These are phyloP conservation scores for Peronospora farinosa DNA, from an alignment of 352 stramenopile species.

Conservation along the genomic window DNA sequence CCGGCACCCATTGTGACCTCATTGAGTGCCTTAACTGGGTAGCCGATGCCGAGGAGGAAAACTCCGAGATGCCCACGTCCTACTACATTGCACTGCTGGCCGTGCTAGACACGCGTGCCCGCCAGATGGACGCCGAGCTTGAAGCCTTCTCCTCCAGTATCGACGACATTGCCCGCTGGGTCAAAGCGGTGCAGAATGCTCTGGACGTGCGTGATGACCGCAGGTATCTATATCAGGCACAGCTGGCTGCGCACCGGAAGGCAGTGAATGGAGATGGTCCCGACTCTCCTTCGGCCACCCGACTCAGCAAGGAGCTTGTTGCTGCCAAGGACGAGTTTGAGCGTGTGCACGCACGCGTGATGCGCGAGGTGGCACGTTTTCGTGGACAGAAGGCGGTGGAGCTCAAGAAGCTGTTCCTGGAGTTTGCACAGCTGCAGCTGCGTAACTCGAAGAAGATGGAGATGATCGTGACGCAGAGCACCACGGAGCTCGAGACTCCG, in stretches of 20 bases:
- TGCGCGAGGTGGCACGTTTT: conserved; percentile 67
- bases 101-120: conserved; percentile 66
- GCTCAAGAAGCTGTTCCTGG: conserved; percentile 63
- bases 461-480: conserved; percentile 42
- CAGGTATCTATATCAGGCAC: conserved; percentile 69
- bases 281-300: conserved; percentile 25
- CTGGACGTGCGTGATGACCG: conserved; percentile 75
- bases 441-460: conserved; percentile 47
- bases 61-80: conserved; percentile 50
- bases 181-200: conserved; percentile 61
- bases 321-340: conserved; percentile 73
- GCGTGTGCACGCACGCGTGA: conserved; percentile 65
- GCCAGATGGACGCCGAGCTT: conserved; percentile 69
- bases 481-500: conserved; percentile 35
- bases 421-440: conserved; percentile 58
- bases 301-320: conserved; percentile 45
- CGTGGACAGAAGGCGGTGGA: conserved; percentile 66
- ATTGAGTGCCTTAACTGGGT: conserved; percentile 68
- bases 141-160: conserved; percentile 52
- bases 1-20: conserved; percentile 75
- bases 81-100: conserved; percentile 60
- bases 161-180: conserved; percentile 70
- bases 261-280: conserved; percentile 23
- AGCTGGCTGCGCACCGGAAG: conserved; percentile 46
- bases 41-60: conserved; percentile 61